Evolutionary conservation across 176 grass and related monocot genomes (phyloP).

Genomic region (Oryza nivara): DNA sequence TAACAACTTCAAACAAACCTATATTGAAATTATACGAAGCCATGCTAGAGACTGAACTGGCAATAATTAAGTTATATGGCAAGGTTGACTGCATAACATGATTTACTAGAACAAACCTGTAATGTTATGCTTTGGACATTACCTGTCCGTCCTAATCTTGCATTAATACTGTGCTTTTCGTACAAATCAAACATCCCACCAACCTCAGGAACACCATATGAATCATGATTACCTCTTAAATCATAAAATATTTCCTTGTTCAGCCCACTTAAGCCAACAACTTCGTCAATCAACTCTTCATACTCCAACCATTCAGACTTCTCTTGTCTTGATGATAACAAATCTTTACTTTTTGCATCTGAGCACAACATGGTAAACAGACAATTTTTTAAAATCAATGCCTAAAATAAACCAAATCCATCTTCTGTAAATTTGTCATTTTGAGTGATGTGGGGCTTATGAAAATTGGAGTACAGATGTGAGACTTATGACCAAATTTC

Average conservation of each 20-base stretch:
- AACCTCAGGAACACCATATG: conserved; percentile 44
- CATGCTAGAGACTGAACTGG: neutral
- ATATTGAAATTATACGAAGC: neutral
- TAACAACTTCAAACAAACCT: neutral
- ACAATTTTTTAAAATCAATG: neutral
- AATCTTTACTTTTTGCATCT: conserved; percentile 61
- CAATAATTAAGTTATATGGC: neutral
- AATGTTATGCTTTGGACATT: conserved; percentile 46
- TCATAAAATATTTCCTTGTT: conserved; percentile 53
- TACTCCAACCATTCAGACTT: conserved; percentile 53
- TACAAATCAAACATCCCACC: conserved; percentile 56
- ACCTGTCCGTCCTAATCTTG: conserved; percentile 36
- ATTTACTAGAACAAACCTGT: conserved; percentile 38
- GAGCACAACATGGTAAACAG: neutral
- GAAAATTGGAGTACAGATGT: neutral
- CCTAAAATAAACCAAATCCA: neutral
- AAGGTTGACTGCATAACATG: neutral
- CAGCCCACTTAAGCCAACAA: conserved; percentile 41
- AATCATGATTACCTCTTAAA: conserved; percentile 58
- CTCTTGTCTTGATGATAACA: conserved; percentile 52
- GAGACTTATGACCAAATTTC: neutral
- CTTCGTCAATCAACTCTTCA: conserved; percentile 33
- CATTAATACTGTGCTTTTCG: conserved; percentile 54
- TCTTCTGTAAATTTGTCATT: neutral
- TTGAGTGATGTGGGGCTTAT: neutral